Evolutionary conservation across 1,284 basidiomycete species (phyloP).

Genomic region (Rhodotorula sp.): DNA sequence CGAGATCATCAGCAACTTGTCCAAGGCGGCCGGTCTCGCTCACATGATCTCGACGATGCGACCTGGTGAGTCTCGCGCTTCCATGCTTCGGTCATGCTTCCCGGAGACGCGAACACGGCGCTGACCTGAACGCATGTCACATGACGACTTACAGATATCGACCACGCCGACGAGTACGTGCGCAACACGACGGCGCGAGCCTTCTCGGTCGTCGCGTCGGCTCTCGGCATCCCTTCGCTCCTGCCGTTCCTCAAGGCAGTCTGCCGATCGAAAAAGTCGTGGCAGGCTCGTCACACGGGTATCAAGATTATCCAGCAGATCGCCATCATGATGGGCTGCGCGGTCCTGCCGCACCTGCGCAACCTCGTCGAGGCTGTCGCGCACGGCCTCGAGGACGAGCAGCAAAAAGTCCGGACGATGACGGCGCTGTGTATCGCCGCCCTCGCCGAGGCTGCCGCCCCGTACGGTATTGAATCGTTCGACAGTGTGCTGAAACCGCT

Average conservation of each 20-base stretch:
- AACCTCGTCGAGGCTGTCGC: conserved; percentile 96
- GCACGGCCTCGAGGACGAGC: conserved; percentile 92
- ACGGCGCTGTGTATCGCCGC: conserved; percentile 95
- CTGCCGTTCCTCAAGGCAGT: conserved; percentile 98
- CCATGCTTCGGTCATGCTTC: not conserved
- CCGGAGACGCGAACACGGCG: no score
- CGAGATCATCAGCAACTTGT: conserved; percentile 98
- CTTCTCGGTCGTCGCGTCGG: conserved; percentile 98
- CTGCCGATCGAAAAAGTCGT: conserved; percentile 97
- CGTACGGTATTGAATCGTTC: conserved; percentile 99
- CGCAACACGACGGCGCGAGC: conserved; percentile 98
- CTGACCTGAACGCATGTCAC: no score
- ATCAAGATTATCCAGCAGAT: conserved; percentile 99
- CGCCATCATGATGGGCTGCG: conserved; percentile 99
- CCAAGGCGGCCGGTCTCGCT: conserved; percentile 96
- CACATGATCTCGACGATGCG: conserved; percentile 99
- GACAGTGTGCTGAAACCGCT: conserved; percentile 97
- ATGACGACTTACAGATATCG: conserved; percentile 65
- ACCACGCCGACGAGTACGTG: conserved; percentile 99
- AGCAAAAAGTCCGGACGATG: conserved; percentile 99
- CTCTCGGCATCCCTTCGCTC: conserved; percentile 93
- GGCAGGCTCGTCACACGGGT: conserved; percentile 98
- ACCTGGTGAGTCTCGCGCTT: conserved; percentile 53
- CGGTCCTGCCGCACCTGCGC: conserved; percentile 93
- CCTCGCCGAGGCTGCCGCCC: conserved; percentile 92